phyloP scores from a whole-genome alignment of 1,139 yeast genomes.

The Geotrichum candidum region DNA sequence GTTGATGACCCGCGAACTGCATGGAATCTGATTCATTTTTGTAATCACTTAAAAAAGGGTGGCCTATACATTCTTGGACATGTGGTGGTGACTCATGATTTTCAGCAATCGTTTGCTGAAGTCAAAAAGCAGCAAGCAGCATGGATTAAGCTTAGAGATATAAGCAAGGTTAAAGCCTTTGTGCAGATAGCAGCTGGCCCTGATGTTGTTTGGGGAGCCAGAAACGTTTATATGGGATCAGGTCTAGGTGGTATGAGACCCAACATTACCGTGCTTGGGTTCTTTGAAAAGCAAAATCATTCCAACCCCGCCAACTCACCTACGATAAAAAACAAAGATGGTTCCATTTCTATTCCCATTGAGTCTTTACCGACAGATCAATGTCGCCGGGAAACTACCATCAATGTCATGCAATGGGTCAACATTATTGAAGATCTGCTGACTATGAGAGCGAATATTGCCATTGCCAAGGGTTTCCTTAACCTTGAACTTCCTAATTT shows the following conservation, averaged over 20 bases:
- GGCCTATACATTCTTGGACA: conserved; percentile 90
- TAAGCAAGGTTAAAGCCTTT: conserved; percentile 78
- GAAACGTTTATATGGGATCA: conserved; percentile 84
- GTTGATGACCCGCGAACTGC: conserved; percentile 88
- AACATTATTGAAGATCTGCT: conserved; percentile 84
- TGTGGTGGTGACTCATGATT: conserved; percentile 56
- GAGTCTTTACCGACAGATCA: conserved; percentile 67
- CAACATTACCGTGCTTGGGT: conserved; percentile 63
- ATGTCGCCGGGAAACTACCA: conserved; percentile 64
- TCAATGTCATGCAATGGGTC: conserved; percentile 80
- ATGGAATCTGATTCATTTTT: conserved; percentile 89
- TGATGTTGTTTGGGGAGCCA: conserved; percentile 88
- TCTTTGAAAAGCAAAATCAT: conserved; percentile 17
- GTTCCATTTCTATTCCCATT: conserved; percentile 22
- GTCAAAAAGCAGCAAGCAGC: conserved; percentile 67
- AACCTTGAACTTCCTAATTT: conserved; percentile 50
- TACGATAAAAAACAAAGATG: not conserved
- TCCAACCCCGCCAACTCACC: not conserved
- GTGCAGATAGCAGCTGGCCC: conserved; percentile 90
- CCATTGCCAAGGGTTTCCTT: conserved; percentile 84
- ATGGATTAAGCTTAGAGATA: conserved; percentile 77
- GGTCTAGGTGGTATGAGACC: conserved; percentile 98
- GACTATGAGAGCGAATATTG: conserved; percentile 90
- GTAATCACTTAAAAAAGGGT: conserved; percentile 91
- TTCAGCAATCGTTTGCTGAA: conserved; percentile 59